phyloP scores from a whole-genome alignment of 2,329 filamentous ascomycete species.

The Periglandula ipomoeae region DNA sequence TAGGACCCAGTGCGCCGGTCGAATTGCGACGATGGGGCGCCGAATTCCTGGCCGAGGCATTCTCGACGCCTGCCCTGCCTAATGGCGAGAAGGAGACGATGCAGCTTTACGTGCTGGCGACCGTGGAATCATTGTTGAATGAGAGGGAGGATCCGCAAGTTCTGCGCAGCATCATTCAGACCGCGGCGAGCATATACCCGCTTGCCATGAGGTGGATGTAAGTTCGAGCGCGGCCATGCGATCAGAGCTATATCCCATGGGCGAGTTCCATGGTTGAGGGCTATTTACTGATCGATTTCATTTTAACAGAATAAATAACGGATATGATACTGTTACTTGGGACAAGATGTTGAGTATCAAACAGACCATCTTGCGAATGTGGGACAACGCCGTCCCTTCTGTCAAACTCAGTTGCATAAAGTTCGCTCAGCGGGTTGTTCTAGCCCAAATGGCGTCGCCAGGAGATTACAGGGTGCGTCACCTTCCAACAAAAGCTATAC shows the following conservation, averaged over 20 bases:
- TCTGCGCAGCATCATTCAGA: slow-evolving; percentile 77
- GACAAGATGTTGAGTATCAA: slow-evolving; percentile 84
- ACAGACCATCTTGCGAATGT: slow-evolving; percentile 74
- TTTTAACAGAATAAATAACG: slow-evolving; percentile 68
- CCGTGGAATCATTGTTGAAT: slow-evolving; percentile 59
- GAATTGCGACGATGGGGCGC: slow-evolving; percentile 92
- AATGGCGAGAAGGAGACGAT: slow-evolving; percentile 72
- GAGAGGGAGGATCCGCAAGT: slow-evolving; percentile 71
- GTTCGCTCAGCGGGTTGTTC: slow-evolving; percentile 86
- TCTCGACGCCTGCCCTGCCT: slow-evolving; percentile 79
- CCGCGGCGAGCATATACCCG: slow-evolving; percentile 86
- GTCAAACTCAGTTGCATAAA: slow-evolving; percentile 94
- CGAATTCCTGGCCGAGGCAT: slow-evolving; percentile 92
- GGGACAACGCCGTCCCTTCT: slow-evolving; percentile 69
- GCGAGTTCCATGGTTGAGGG: background rate
- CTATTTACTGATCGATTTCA: background rate
- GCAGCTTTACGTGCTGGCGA: slow-evolving; percentile 68
- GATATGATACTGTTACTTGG: slow-evolving; percentile 75
- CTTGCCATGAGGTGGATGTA: slow-evolving; percentile 91
- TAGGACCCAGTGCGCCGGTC: slow-evolving; percentile 62
- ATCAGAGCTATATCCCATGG: no score
- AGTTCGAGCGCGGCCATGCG: slow-evolving; percentile 48
- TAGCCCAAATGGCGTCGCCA: slow-evolving; percentile 80
- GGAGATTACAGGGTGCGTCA: slow-evolving; percentile 72
- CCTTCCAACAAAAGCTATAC: background rate